Percentiles rank a stretch among this genome's conserved stretches.
Conservation (phyloP, 2,329 filamentous ascomycete genomes). For the Apiospora marii region DNA sequence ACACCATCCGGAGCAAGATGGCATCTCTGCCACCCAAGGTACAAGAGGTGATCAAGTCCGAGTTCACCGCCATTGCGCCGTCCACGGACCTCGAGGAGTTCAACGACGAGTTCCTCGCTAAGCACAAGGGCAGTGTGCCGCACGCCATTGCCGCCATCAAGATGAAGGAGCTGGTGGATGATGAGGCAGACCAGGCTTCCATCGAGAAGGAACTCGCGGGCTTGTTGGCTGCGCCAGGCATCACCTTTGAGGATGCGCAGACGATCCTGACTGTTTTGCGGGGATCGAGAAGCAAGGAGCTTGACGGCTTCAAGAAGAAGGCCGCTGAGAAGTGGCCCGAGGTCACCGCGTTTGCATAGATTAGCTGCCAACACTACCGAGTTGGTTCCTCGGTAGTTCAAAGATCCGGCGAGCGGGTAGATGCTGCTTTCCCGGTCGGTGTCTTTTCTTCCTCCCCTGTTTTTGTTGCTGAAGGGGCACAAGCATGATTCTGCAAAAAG, state of each 20-base stretch:
- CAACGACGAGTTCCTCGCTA: constrained; percentile 71
- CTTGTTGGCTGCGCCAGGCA: constrained; percentile 56
- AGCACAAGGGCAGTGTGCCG: constrained; percentile 67
- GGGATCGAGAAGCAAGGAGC: constrained; percentile 58
- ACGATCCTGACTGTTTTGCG: constrained; percentile 51
- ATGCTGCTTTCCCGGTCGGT: not conserved
- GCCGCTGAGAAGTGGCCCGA: constrained; percentile 60
- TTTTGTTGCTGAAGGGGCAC: not conserved
- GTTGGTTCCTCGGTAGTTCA: not conserved
- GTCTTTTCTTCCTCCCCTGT: not conserved
- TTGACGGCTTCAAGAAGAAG: constrained; percentile 56
- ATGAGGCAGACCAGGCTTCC: constrained; percentile 54
- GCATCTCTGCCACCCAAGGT: constrained; percentile 71
- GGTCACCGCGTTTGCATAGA: constrained; percentile 54
- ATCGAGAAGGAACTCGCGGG: constrained; percentile 67
- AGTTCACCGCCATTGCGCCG: constrained; percentile 68
- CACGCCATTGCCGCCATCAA: constrained; percentile 72
- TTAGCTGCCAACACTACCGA: not conserved
- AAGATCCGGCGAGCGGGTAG: not conserved
- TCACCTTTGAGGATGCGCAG: constrained; percentile 57
- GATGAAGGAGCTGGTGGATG: constrained; percentile 65
- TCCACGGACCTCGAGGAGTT: constrained; percentile 66
- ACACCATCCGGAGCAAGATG: constrained; percentile 62
- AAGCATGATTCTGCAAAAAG: constrained; percentile 6
- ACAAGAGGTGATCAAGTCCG: constrained; percentile 72